phyloP scores from a whole-genome alignment of 2,329 filamentous ascomycete species.

The Nannizziopsis barbatae region DNA sequence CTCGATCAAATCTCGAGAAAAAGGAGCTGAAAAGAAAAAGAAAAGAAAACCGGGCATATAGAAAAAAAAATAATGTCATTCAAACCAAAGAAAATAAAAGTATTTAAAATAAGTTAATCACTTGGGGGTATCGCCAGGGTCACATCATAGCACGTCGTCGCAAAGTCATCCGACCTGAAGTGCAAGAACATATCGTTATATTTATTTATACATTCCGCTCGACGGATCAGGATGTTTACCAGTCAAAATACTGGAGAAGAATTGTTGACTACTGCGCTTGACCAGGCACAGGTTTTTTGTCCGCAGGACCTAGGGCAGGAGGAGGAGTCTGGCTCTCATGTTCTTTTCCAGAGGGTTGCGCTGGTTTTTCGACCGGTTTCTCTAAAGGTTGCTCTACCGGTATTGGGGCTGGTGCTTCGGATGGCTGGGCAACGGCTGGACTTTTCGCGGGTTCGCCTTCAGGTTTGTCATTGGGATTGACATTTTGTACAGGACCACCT shows the following conservation, averaged over 20 bases:
- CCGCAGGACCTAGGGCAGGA: conserved; percentile 36
- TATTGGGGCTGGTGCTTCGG: conserved; percentile 11
- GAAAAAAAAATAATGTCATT: neutral
- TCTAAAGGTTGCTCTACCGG: conserved; percentile 31
- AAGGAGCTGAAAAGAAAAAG: too few species aligned
- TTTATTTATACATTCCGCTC: conserved; percentile 5
- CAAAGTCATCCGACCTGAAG: conserved; percentile 2
- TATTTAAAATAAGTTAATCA: neutral
- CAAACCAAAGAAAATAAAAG: conserved; percentile 1
- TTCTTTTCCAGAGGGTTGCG: conserved; percentile 25
- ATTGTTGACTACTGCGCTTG: conserved; percentile 31
- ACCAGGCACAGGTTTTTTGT: conserved; percentile 47
- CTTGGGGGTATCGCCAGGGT: conserved; percentile 11
- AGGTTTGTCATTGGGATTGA: neutral
- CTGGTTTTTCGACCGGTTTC: neutral
- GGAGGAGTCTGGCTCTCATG: conserved; percentile 25
- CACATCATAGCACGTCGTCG: conserved; percentile 9
- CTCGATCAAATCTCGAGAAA: too few species aligned
- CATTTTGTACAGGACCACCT: conserved; percentile 2
- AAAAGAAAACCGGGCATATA: neutral
- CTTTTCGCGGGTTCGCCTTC: neutral
- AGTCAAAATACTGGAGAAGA: neutral
- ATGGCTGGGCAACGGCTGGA: neutral
- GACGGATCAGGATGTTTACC: neutral
- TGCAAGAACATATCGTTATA: conserved; percentile 6